phyloP scores from a whole-genome alignment of 2,329 filamentous ascomycete genomes.

The Penicillium vulpinum region DNA sequence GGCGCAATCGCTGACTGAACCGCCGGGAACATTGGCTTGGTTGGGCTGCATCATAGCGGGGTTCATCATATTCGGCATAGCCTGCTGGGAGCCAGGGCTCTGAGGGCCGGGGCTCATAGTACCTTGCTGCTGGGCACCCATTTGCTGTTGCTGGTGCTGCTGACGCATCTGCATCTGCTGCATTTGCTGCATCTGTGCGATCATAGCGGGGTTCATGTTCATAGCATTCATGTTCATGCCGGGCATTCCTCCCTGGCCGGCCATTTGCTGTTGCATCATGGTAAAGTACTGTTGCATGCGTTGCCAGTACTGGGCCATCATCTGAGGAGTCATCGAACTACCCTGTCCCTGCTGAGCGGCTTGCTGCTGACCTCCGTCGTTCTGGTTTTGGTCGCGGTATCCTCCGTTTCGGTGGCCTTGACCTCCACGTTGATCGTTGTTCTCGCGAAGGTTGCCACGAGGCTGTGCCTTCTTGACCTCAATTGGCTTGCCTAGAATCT shows the following conservation, averaged over 20 bases:
- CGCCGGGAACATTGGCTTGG: conserved; percentile 30
- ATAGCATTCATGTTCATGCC: conserved; percentile 62
- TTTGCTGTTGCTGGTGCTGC: conserved; percentile 53
- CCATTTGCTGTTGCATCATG: conserved; percentile 92
- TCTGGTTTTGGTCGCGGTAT: conserved; percentile 43
- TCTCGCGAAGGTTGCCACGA: conserved; percentile 87
- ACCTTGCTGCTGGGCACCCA: conserved; percentile 53
- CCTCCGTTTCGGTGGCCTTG: conserved; percentile 41
- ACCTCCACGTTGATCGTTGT: conserved; percentile 62
- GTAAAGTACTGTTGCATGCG: conserved; percentile 97
- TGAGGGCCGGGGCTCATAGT: conserved; percentile 39
- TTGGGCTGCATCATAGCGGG: conserved; percentile 67
- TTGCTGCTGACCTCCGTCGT: conserved; percentile 48
- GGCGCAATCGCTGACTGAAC: conserved; percentile 28
- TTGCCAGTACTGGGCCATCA: conserved; percentile 98
- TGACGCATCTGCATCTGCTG: conserved; percentile 52
- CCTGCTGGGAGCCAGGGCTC: conserved; percentile 54
- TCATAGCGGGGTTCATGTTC: conserved; percentile 80
- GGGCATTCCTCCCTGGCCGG: conserved; percentile 45
- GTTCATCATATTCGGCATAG: conserved; percentile 61
- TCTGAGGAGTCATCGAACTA: conserved; percentile 83
- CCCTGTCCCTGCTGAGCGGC: conserved; percentile 47
- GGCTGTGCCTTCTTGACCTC: conserved; percentile 98
- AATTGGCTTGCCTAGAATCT: conserved; percentile 93
- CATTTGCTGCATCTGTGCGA: conserved; percentile 70